Evolutionary conservation across 2,329 filamentous ascomycete species (phyloP), one percentile per base, ranked within the genome.

Genomic region (Verticillium longisporum): DNA sequence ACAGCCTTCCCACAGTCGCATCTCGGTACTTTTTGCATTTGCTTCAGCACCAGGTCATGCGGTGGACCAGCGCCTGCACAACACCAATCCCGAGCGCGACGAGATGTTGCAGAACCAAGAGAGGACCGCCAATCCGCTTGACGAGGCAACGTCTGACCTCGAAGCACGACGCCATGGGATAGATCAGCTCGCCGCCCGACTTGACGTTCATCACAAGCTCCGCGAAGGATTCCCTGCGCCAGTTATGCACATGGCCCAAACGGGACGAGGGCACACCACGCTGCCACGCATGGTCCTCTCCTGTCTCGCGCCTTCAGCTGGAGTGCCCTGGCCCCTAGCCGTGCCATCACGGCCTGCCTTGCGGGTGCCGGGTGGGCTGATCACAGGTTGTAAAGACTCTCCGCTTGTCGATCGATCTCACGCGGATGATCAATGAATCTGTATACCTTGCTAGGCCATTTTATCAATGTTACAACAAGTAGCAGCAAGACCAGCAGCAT

Each of bases 91-190:
- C 41, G 36, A 62, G 59, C 38, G 54, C 50, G 26, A 63, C 57
- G 60, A 59, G 63, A 64, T 64, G 61, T 59, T 64, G 63, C 63
- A 64, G 63, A 61, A 58, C 45, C 60, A 61, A 50, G 59, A 63
- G 60, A 59, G 59, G 61, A 45, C 45, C 15, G 50, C 36, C 59
- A 34, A 37, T 57, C 61, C 55, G 59, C 61, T 61, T 61, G n/a
- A 10, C n/a, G 41, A 50, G 41, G 41, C n/a, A 26, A 4, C 18
- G 6, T 9, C 41, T 10, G 3, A 26, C 3, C 21, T 21, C 7
- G 9, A 7, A 50, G 41, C 41, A 50, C 41, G 41, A n/a, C 41
- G 9, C 11, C 5, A 10, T 7, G 21, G n/a, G 21, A 3, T n/a
- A 3, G 18, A 7, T 36, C 7, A 36, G 41, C n/a, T 9, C n/a